Conservation (phyloP, 2,329 filamentous ascomycete species). For the Alternaria triticimaculans region DNA sequence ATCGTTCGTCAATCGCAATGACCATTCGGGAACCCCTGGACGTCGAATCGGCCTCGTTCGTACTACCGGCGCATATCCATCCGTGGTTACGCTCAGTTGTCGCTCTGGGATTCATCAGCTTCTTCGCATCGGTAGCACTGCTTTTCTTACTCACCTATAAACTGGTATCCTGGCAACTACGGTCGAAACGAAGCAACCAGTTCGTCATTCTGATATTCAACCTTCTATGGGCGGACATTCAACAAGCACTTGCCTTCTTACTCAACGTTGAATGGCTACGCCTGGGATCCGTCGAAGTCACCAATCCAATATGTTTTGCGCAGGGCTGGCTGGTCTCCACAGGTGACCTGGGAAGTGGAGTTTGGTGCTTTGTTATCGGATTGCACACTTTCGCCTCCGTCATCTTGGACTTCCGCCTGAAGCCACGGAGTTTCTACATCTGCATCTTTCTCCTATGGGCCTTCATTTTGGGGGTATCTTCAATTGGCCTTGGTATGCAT, state of each 20-base stretch:
- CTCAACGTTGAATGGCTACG: constrained; percentile 67
- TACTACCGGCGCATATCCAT: constrained; percentile 43
- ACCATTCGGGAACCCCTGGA: constrained; percentile 28
- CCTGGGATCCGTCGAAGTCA: constrained; percentile 61
- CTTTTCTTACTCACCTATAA: constrained; percentile 56
- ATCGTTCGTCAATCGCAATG: constrained; percentile 24
- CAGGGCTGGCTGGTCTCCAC: constrained; percentile 75
- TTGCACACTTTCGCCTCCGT: constrained; percentile 71
- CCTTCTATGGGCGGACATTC: constrained; percentile 70
- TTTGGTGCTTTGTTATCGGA: constrained; percentile 71
- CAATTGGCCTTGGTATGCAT: constrained; percentile 58
- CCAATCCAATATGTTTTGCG: constrained; percentile 63
- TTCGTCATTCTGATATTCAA: constrained; percentile 74
- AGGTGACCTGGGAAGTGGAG: constrained; percentile 69
- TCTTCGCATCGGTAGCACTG: constrained; percentile 53
- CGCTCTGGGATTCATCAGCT: constrained; percentile 55
- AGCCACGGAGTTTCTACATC: constrained; percentile 59
- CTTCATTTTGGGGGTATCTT: constrained; percentile 65
- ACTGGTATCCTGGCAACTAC: constrained; percentile 50
- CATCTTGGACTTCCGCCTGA: constrained; percentile 62
- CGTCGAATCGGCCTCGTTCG: constrained; percentile 37
- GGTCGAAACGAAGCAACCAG: constrained; percentile 61
- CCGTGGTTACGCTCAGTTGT: constrained; percentile 57
- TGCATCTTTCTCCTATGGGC: constrained; percentile 61
- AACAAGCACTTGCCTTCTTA: constrained; percentile 69